phyloP scores from a whole-genome alignment of 2,329 filamentous ascomycete species.

The Fusarium succisae region DNA sequence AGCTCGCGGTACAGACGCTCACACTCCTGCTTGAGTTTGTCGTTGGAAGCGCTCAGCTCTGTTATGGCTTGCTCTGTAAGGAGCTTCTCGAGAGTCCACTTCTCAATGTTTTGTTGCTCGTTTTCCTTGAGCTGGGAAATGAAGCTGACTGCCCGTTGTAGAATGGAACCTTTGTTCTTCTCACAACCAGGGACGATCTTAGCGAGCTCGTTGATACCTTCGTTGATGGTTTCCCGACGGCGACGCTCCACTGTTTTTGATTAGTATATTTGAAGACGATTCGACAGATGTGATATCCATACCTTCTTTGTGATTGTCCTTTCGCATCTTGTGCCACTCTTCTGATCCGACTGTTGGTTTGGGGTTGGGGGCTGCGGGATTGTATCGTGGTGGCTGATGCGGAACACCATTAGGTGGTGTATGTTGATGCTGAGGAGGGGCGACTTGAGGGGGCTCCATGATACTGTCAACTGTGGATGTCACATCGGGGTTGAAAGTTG shows the following conservation, averaged over 20 bases:
- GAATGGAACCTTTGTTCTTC: conserved; percentile 98
- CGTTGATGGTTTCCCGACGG: conserved; percentile 96
- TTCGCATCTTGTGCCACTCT: conserved; percentile 97
- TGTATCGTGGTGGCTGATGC: conserved; percentile 47
- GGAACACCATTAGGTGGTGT: conserved; percentile 54
- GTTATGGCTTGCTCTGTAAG: conserved; percentile 88
- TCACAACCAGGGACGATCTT: conserved; percentile 98
- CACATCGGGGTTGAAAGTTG: conserved; percentile 46
- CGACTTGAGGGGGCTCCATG: conserved; percentile 40
- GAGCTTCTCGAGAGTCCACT: conserved; percentile 92
- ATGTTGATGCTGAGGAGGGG: conserved; percentile 43
- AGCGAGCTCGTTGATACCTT: conserved; percentile 96
- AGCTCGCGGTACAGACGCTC: conserved; percentile 81
- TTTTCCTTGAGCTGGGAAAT: conserved; percentile 96
- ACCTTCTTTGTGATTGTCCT: conserved; percentile 99
- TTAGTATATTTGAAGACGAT: conserved; percentile 32
- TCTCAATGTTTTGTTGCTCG: conserved; percentile 91
- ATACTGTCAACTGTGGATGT: conserved; percentile 45
- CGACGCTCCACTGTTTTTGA: conserved; percentile 82
- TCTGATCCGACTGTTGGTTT: conserved; percentile 96
- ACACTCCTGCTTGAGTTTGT: conserved; percentile 84
- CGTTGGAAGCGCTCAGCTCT: conserved; percentile 86
- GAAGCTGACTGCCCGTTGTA: conserved; percentile 92
- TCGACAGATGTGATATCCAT: conserved; percentile 44
- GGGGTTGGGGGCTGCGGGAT: conserved; percentile 53